Base-by-base conservation (phyloP, 306 rosid genomes). In the Sesbania bispinosa region DNA sequence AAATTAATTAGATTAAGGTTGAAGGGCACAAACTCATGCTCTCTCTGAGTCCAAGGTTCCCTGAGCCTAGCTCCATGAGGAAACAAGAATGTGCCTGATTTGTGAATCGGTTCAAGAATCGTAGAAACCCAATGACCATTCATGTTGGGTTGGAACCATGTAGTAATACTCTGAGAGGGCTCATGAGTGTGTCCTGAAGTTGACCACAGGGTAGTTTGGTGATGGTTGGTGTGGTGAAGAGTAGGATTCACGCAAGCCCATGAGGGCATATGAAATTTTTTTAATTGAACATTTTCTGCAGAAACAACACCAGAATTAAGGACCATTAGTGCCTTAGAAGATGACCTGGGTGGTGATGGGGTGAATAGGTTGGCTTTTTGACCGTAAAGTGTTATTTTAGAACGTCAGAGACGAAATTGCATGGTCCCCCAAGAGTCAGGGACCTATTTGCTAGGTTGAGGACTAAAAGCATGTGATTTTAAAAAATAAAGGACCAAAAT, bases 1-100 rank as follows among this genome's bases (percentile, higher is more conserved):
- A 21, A 52, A 4, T 5, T n/a, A 74, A 62, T 16, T 24, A 62
- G 14, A 48, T 35, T 15, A 5, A 10, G 52, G 8, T 20, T 20
- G 33, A 58, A 20, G 18, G 62, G 24, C 23, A 35, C 60, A 33
- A 46, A 76, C 69, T 76, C 75, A 32, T 76, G 69, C 7, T 76
- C 62, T 43, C 8, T 4, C 0, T 29, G 75, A 23, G 45, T 55
- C 80, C 69, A 67, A 6, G 58, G 26, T 7, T 45, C 52, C 23
- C 5, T 33, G 13, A 32, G 41, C 7, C n/a, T 30, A 21, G 20
- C 0, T 20, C 32, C 74, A 15, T 10, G 18, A 14, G 67, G 10
- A 35, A 51, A 32, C 2, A 41, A 0, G 4, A 14, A 13, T 27
- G 64, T 11, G 4, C 16, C 63, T 38, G 57, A 6, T 15, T 52